phyloP scores from a whole-genome alignment of 2,329 filamentous ascomycete genomes.

The Bipolaris oryzae region DNA sequence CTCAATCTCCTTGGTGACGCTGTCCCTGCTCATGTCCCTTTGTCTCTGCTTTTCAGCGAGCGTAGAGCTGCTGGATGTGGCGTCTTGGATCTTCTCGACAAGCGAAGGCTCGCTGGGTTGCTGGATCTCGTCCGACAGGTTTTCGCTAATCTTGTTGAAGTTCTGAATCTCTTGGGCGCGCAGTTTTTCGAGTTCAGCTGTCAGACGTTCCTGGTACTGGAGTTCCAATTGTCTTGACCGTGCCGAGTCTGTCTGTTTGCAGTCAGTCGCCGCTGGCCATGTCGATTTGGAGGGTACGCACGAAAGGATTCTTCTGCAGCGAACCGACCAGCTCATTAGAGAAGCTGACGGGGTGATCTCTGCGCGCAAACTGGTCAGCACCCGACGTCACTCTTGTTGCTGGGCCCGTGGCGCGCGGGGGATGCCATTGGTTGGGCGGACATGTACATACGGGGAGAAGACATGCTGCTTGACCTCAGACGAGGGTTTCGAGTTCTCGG shows the following conservation, averaged over 20 bases:
- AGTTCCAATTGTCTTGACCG: slow-evolving; percentile 83
- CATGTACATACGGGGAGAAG: slow-evolving; percentile 62
- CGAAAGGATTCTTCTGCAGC: slow-evolving; percentile 84
- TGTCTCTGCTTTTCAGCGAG: slow-evolving; percentile 51
- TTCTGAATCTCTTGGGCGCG: slow-evolving; percentile 71
- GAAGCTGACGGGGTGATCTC: slow-evolving; percentile 69
- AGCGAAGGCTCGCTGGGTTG: slow-evolving; percentile 42
- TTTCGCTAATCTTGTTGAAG: slow-evolving; percentile 71
- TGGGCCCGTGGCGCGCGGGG: neutral
- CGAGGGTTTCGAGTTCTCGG: slow-evolving; percentile 66
- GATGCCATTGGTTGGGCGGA: slow-evolving; percentile 30
- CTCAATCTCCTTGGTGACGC: slow-evolving; percentile 64
- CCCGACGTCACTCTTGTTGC: slow-evolving; percentile 8
- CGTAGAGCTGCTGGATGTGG: slow-evolving; percentile 43
- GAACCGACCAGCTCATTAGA: slow-evolving; percentile 83
- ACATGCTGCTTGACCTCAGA: slow-evolving; percentile 62
- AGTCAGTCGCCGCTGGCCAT: neutral
- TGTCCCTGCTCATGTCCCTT: slow-evolving; percentile 57
- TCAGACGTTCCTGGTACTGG: slow-evolving; percentile 85
- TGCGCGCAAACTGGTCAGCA: slow-evolving; percentile 50
- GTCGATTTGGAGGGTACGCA: slow-evolving; percentile 49
- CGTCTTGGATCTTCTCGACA: slow-evolving; percentile 45
- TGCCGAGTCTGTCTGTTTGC: slow-evolving; percentile 78
- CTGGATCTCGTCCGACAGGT: slow-evolving; percentile 58
- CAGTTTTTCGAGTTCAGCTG: slow-evolving; percentile 81